Evolutionary conservation across 176 grass and related monocot genomes (phyloP), one percentile per base, ranked within the genome.

Genomic region (Oryza punctata): DNA sequence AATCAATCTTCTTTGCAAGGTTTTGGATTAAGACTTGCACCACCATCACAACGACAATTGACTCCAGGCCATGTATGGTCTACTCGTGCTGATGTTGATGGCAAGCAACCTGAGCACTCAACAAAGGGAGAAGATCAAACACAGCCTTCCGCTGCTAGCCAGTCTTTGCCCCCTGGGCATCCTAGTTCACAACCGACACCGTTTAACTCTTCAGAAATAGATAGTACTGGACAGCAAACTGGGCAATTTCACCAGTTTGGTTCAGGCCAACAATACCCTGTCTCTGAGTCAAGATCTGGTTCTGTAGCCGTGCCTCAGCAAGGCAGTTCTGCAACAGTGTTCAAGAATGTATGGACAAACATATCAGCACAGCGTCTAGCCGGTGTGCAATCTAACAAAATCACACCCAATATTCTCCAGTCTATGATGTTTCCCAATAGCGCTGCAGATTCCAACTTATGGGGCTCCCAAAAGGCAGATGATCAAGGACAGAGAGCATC

Each of bases 271-370:
- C 90, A 88, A 40, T 82, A 81, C 87, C 85, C 88, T 82, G 75
- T 78, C 16, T 33, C 91, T 67, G 89, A 87, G 38, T 60, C 85
- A 73, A 87, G 50, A 72, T 63, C 87, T 75, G 33, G 84, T 83
- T 87, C 81, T 59, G 81, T 66, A 70, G 70, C 87, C 72, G 82
- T 82, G 61, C 74, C 88, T 89, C 89, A 89, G 70, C 89, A 91
- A 85, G 57, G 60, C 60, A 91, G 86, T 65, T 78, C 90, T 63
- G 86, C 90, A 78, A 93, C 89, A 24, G 90, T 93, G 74, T 98
- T 98, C 84, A 89, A 93, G 75, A 93, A 98, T 90, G 93, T 95
- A 67, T 98, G 96, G 92, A 93, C 91, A 80, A 95, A 98, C 67
- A 87, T 98, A 88, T 87, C 93, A 38, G 85, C 90, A 69, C 95